These are phyloP conservation scores for Picea abies DNA, from an alignment of 83 land plant genomes.

Conservation along the genomic window DNA sequence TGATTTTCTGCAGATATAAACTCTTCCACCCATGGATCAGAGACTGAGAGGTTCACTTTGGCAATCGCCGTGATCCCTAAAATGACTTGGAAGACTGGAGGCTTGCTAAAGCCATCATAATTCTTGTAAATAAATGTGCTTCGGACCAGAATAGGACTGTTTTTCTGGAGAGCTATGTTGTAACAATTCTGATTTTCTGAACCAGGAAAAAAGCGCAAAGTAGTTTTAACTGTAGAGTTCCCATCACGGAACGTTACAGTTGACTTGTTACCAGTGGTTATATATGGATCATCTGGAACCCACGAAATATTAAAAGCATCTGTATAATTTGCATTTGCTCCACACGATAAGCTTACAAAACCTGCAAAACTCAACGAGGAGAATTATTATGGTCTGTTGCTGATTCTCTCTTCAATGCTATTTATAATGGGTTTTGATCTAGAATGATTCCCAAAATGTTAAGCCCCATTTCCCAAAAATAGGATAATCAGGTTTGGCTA, in stretches of 20 bases:
- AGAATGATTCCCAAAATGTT: neutral
- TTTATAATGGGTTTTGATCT: neutral
- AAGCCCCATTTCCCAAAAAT: neutral
- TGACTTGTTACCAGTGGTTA: constrained; percentile 36
- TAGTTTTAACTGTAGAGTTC: constrained; percentile 21
- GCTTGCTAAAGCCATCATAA: constrained; percentile 40
- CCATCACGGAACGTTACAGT: constrained; percentile 24
- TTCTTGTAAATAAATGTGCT: constrained; percentile 50
- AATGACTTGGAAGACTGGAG: constrained; percentile 47
- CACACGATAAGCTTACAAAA: constrained; percentile 61
- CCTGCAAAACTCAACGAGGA: constrained; percentile 49
- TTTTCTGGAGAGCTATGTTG: constrained; percentile 28
- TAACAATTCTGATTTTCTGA: constrained; percentile 37
- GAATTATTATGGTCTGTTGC: constrained; percentile 24
- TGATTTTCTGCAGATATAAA: constrained; percentile 42
- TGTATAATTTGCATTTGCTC: constrained; percentile 26
- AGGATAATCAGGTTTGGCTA: constrained; percentile 5
- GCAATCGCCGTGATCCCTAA: constrained; percentile 37
- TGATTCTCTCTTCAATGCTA: neutral
- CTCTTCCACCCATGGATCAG: constrained; percentile 63
- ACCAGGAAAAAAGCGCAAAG: constrained; percentile 48
- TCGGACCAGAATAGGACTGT: constrained; percentile 42
- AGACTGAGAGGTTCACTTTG: constrained; percentile 33
- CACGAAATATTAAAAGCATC: constrained; percentile 47
- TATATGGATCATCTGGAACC: constrained; percentile 38